phyloP scores from a whole-genome alignment of 1,284 basidiomycete genomes.

The Rhodotorula sp. region DNA sequence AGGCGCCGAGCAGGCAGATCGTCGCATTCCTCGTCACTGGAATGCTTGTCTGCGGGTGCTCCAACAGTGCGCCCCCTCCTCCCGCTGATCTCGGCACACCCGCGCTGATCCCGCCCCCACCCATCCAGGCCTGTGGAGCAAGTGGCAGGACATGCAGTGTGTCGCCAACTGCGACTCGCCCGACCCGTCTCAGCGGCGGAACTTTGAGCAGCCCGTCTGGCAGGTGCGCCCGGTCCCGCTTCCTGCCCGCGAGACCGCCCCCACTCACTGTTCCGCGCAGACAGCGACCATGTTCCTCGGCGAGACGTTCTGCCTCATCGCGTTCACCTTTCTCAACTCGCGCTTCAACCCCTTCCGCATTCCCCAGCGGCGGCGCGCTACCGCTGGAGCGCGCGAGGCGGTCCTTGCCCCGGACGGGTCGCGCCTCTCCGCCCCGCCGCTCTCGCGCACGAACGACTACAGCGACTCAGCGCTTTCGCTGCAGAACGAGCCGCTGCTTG shows the following conservation, averaged over 20 bases:
- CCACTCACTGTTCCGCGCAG: constrained; percentile 4
- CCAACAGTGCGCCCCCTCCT: constrained; percentile 7
- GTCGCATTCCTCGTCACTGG: constrained; percentile 29
- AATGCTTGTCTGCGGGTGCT: constrained; percentile 37
- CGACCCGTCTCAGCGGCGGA: constrained; percentile 34
- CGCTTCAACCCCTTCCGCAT: constrained; percentile 30
- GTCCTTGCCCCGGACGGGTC: neutral
- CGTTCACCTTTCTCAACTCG: constrained; percentile 38
- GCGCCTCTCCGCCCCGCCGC: too few relatives aligned
- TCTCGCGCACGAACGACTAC: constrained; percentile 5
- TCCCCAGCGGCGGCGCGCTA: neutral
- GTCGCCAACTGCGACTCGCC: constrained; percentile 49
- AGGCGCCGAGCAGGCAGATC: constrained; percentile 2
- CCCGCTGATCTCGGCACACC: too few relatives aligned
- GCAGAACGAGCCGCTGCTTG: constrained; percentile 2
- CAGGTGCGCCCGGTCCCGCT: neutral
- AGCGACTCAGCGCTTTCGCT: constrained; percentile 27
- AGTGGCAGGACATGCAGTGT: constrained; percentile 54
- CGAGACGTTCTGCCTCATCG: constrained; percentile 49
- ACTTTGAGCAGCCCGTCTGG: constrained; percentile 42
- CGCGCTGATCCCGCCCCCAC: neutral
- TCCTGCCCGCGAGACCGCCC: neutral
- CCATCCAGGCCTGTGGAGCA: constrained; percentile 46
- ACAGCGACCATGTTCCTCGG: constrained; percentile 53
- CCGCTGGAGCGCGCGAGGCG: constrained; percentile 11